phyloP scores from a whole-genome alignment of 2,329 filamentous ascomycete species.

The Sclerotinia glacialis region DNA sequence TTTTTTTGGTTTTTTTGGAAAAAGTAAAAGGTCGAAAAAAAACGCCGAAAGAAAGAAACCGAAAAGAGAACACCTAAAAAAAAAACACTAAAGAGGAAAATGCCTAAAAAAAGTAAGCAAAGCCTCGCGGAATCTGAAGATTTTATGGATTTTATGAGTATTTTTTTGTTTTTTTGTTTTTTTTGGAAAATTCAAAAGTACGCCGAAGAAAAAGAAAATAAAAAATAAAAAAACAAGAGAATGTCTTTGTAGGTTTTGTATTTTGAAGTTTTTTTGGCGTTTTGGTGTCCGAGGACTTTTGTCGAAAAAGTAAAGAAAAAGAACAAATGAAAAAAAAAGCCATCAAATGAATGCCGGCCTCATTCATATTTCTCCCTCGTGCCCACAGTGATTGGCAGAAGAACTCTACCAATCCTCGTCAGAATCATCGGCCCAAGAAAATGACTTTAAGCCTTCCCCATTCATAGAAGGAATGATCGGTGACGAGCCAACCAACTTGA shows the following conservation, averaged over 20 bases:
- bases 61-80: not conserved
- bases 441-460: not conserved
- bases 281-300: not conserved
- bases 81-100: not conserved
- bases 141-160: not conserved
- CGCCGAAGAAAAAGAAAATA: not conserved
- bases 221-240: not conserved
- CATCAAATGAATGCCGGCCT: not conserved
- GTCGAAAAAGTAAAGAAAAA: not conserved
- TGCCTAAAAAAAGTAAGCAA: no score
- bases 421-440: not conserved
- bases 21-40: not conserved
- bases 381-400: not conserved
- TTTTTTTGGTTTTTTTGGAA: no score
- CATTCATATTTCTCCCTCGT: not conserved
- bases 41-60: not conserved
- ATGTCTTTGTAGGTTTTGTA: not conserved
- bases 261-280: not conserved
- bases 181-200: not conserved
- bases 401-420: not conserved
- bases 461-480: not conserved
- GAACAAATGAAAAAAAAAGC: not conserved
- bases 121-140: no score
- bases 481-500: not conserved
- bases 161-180: not conserved